phyloP scores from a whole-genome alignment of 768 basidiomycete genomes.

The Lactifluus rugatus region DNA sequence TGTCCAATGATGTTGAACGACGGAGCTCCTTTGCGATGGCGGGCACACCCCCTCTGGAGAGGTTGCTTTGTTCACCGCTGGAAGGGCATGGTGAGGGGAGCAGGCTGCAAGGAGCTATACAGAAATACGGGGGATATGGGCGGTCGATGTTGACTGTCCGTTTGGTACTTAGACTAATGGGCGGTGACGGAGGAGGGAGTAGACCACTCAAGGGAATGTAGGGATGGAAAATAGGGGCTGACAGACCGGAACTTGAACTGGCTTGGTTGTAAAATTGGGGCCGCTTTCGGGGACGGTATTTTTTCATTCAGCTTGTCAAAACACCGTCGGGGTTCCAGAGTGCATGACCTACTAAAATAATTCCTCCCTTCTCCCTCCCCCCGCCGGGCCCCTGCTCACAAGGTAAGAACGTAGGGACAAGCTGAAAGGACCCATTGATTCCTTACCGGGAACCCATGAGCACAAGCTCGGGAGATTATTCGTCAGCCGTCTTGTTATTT shows the following conservation, averaged over 20 bases:
- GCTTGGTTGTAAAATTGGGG: background rate
- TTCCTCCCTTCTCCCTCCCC: background rate
- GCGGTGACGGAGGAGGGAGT: background rate
- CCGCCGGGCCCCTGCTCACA: background rate
- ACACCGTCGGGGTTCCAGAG: slow-evolving; percentile 1
- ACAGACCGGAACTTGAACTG: background rate
- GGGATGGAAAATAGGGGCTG: background rate
- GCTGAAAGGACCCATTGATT: background rate
- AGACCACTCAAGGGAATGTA: background rate
- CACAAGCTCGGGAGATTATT: background rate
- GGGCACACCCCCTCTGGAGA: background rate
- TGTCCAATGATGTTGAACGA: background rate
- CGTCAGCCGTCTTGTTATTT: background rate
- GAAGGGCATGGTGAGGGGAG: too few species aligned
- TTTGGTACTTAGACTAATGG: too few species aligned
- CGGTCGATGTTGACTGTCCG: background rate
- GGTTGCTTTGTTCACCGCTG: background rate
- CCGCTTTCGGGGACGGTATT: background rate
- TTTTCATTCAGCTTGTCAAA: background rate
- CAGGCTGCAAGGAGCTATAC: background rate
- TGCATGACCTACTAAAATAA: background rate
- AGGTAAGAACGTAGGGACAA: background rate
- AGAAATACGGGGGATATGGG: background rate
- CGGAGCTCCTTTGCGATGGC: too few species aligned
- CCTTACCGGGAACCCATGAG: background rate